Base-by-base conservation (phyloP, 2,329 filamentous ascomycete species). In the Stagonosporopsis cucurbitacearum region DNA sequence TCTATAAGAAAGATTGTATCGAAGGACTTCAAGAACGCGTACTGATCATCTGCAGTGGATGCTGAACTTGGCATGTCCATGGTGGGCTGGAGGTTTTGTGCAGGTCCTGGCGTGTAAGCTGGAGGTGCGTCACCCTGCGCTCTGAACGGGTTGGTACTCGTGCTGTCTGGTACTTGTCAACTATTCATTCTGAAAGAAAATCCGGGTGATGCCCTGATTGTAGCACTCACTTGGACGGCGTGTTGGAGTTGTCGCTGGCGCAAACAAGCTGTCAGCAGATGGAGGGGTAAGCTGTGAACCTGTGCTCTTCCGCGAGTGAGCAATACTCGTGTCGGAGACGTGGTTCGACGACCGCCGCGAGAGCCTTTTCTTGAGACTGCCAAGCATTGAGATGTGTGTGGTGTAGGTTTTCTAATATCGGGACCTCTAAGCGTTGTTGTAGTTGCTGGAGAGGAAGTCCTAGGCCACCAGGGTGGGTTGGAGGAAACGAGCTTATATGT, bases 1-100 rank as follows among this genome's bases (percentile, higher is more conserved):
- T 98, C 94, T 70, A 98, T 91, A 1, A 98, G 78, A 73, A 98
- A 93, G 52, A 94, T 78, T 28, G 92, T 97, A 77, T 98, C 92
- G 71, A 96, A 97, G 15, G 82, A 82, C 37, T 78, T 74, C 5
- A 98, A 86, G 71, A 96, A 96, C 2, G 86, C 83, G 71, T 91
- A 95, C 2, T 82, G 84, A 66, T 92, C 88, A 63, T 92, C 87
- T 20, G 77, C 75, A 22, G 56, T 30, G 2, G 60, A 33, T 3
- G 45, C 23, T 20, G 56, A 17, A 36, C 23, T 26, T 30, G 55
- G 6, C 33, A 57, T 32, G 8, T 40, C 37, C 19, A 54, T 26
- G 12, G 50, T 33, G 22, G 43, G 39, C 20, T 53, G 51, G 3
- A 54, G 15, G 17, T 44, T 54, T 41, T 68, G 59, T 20, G 68